A percentile compares a stretch with the other conserved stretches of the same genome.
These are phyloP conservation scores for Naganishia vaughanmartiniae DNA, from an alignment of 768 basidiomycete genomes.

Conservation along the genomic window DNA sequence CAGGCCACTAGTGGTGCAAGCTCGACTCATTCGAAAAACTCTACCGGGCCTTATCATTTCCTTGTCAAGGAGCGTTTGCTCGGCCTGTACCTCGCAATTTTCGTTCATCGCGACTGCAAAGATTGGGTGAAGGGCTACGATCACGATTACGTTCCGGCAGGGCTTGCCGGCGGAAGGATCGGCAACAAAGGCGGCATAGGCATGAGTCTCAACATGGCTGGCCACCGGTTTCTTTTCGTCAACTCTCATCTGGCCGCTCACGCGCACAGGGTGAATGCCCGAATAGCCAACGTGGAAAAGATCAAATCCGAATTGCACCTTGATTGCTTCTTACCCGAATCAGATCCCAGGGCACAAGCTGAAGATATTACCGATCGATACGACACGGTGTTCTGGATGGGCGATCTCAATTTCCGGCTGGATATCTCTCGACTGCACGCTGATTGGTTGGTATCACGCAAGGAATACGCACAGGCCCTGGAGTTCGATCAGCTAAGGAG, in stretches of 20 bases:
- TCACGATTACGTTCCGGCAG: constrained; percentile 79
- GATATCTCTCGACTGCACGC: constrained; percentile 86
- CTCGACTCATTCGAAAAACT: constrained; percentile 6
- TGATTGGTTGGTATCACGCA: constrained; percentile 63
- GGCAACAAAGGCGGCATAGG: constrained; percentile 93
- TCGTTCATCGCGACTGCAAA: constrained; percentile 51
- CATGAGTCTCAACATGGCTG: constrained; percentile 77
- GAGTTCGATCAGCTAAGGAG: constrained; percentile 83
- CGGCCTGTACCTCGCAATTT: constrained; percentile 52
- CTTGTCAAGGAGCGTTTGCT: constrained; percentile 86
- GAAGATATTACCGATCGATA: constrained; percentile 78
- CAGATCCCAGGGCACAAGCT: constrained; percentile 32
- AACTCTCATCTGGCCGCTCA: constrained; percentile 82
- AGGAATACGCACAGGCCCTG: constrained; percentile 80
- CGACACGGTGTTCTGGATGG: constrained; percentile 82
- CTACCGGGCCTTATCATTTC: constrained; percentile 73
- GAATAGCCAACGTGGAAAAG: constrained; percentile 81
- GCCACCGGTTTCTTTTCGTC: constrained; percentile 79
- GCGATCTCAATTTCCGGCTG: constrained; percentile 87
- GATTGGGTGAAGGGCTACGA: constrained; percentile 57
- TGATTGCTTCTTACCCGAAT: constrained; percentile 66
- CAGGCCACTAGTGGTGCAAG: not conserved
- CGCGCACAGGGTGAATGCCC: constrained; percentile 58
- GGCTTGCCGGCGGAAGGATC: constrained; percentile 81
- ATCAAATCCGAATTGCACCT: constrained; percentile 80